A percentile compares a stretch with the other conserved stretches of the same genome.
Conservation (phyloP, 108 stramenopile species). For the Aureococcus anophagefferens region DNA sequence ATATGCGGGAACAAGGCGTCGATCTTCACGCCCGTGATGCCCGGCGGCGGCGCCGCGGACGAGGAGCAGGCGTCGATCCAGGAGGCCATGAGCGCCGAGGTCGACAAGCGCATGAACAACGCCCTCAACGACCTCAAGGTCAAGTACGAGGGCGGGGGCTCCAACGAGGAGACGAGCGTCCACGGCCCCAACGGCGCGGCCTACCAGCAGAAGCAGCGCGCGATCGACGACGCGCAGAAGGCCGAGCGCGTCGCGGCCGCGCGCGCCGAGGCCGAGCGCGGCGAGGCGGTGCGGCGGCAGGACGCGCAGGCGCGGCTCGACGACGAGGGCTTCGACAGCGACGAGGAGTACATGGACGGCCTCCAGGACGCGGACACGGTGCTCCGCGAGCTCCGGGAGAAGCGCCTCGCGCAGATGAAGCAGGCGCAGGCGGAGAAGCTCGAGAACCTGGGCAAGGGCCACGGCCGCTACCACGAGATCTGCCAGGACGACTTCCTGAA, state of each 20-base stretch:
- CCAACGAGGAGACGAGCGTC: slow-evolving; percentile 39
- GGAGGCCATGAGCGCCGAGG: slow-evolving; percentile 49
- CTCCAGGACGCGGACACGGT: slow-evolving; percentile 50
- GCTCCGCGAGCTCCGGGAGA: slow-evolving; percentile 63
- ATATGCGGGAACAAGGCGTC: background rate
- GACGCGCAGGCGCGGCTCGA: slow-evolving; percentile 24
- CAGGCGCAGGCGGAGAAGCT: slow-evolving; percentile 41
- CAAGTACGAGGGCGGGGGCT: slow-evolving; percentile 22
- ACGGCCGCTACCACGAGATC: slow-evolving; percentile 87
- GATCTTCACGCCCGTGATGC: background rate
- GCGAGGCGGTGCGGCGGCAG: slow-evolving; percentile 29
- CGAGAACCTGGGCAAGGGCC: slow-evolving; percentile 75
- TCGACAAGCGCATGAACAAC: slow-evolving; percentile 53
- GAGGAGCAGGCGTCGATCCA: slow-evolving; percentile 11
- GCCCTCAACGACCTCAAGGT: slow-evolving; percentile 54
- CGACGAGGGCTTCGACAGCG: slow-evolving; percentile 10
- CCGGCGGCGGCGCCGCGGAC: background rate
- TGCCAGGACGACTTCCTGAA: slow-evolving; percentile 86
- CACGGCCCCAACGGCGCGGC: slow-evolving; percentile 48
- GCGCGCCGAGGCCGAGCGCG: slow-evolving; percentile 33
- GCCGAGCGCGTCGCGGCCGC: slow-evolving; percentile 25
- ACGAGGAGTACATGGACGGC: slow-evolving; percentile 34
- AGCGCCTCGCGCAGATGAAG: slow-evolving; percentile 68
- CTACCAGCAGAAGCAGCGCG: slow-evolving; percentile 28
- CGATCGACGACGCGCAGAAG: slow-evolving; percentile 1